Evolutionary conservation across 306 rosid species (phyloP).

Genomic region (Prosopis cineraria): DNA sequence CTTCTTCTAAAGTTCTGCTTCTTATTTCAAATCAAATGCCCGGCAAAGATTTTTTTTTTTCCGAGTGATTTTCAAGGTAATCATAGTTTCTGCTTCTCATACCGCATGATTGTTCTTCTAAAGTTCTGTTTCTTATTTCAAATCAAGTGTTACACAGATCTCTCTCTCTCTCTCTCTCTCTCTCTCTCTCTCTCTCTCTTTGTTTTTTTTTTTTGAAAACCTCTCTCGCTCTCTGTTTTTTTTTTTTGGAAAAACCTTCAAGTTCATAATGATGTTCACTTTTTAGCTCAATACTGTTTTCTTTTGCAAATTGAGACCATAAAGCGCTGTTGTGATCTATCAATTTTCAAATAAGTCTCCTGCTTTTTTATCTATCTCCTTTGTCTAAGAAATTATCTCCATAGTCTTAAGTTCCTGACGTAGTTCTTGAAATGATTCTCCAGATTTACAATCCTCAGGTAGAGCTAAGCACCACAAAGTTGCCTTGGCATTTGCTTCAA

Average conservation of each 20-base stretch:
- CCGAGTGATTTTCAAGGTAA: not conserved
- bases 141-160: not conserved
- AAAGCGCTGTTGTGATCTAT: not conserved
- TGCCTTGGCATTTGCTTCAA: slow-evolving; percentile 90
- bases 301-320: not conserved
- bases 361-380: not conserved
- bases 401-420: slow-evolving; percentile 27
- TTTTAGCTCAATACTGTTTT: not conserved
- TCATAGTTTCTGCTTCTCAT: not conserved
- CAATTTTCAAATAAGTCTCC: not conserved
- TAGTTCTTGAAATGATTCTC: slow-evolving; percentile 30
- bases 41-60: not conserved
- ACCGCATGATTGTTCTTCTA: not conserved
- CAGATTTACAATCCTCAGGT: slow-evolving; percentile 62
- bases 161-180: too few relatives aligned
- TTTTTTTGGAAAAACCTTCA: not conserved
- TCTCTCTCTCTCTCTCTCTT: too few relatives aligned
- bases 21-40: slow-evolving; percentile 1
- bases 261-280: not conserved
- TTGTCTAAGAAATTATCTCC: slow-evolving; percentile 19
- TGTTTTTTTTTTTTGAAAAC: too few relatives aligned
- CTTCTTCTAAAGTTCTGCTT: slow-evolving; percentile 1
- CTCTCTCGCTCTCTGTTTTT: too few relatives aligned
- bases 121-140: not conserved
- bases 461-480: slow-evolving; percentile 71